Evolutionary conservation across 768 basidiomycete species (phyloP).

Genomic region (Phanerodontia chrysosporium): DNA sequence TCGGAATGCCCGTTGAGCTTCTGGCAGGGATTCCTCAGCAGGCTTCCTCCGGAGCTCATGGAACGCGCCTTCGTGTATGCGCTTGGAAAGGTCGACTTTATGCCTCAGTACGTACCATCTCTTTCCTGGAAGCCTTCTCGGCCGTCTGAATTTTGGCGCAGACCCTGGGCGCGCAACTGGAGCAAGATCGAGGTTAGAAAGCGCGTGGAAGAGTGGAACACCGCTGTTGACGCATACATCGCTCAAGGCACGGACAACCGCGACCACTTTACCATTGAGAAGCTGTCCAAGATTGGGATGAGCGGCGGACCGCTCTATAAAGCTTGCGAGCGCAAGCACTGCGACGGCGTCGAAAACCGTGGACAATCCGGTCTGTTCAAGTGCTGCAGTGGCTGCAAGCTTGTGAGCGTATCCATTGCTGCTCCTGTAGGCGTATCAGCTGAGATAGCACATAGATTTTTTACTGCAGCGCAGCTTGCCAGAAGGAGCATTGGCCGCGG

Average conservation of each 20-base stretch:
- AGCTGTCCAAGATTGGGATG: constrained; percentile 20
- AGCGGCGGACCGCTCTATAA: constrained; percentile 22
- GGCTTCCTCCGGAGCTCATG: neutral
- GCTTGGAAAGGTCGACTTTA: neutral
- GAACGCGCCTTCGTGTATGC: constrained; percentile 9
- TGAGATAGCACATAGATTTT: constrained; percentile 11
- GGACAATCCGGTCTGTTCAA: constrained; percentile 14
- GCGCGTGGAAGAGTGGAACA: constrained; percentile 20
- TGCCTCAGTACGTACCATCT: constrained; percentile 1
- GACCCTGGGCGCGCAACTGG: neutral
- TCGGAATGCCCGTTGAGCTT: too few relatives aligned
- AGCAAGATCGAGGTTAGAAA: neutral
- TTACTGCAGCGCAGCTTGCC: constrained; percentile 20
- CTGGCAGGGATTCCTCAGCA: neutral
- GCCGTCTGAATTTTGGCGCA: neutral
- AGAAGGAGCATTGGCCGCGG: constrained; percentile 13
- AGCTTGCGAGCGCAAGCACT: constrained; percentile 23
- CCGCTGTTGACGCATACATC: constrained; percentile 23
- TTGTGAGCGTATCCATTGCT: constrained; percentile 9
- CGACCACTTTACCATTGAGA: constrained; percentile 18
- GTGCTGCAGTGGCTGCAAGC: constrained; percentile 23
- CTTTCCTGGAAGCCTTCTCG: neutral
- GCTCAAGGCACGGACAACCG: constrained; percentile 11
- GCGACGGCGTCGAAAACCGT: constrained; percentile 14
- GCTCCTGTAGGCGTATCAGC: neutral